These are phyloP conservation scores for Aspergillus homomorphus DNA, from an alignment of 495 filamentous ascomycete species.

Conservation along the genomic window DNA sequence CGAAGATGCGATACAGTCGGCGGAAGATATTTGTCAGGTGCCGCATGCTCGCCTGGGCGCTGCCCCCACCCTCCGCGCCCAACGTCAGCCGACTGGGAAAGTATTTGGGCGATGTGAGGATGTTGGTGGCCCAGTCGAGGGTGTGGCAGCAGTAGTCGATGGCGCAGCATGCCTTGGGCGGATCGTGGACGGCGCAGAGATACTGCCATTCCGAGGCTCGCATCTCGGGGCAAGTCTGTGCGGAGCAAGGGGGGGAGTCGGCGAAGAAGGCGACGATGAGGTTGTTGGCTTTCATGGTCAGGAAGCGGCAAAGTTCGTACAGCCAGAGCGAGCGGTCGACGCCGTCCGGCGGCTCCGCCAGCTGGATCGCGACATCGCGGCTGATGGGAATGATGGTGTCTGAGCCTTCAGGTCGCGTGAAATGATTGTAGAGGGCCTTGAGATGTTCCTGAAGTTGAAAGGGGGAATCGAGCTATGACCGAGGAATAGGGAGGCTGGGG, in stretches of 20 bases:
- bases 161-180: slow-evolving; percentile 91
- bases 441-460: slow-evolving; percentile 99
- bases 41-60: slow-evolving; percentile 60
- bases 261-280: slow-evolving; percentile 89
- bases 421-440: slow-evolving; percentile 79
- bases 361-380: slow-evolving; percentile 63
- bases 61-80: slow-evolving; percentile 59
- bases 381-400: slow-evolving; percentile 62
- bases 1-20: slow-evolving; percentile 91
- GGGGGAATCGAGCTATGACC: slow-evolving; percentile 87
- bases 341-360: slow-evolving; percentile 74
- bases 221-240: slow-evolving; percentile 92
- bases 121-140: slow-evolving; percentile 92
- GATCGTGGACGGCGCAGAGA: slow-evolving; percentile 94
- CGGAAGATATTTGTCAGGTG: slow-evolving; percentile 93
- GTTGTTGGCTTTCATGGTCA: slow-evolving; percentile 88
- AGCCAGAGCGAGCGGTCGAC: slow-evolving; percentile 88
- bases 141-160: slow-evolving; percentile 99
- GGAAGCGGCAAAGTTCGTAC: slow-evolving; percentile 93
- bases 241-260: slow-evolving; percentile 82
- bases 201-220: slow-evolving; percentile 98
- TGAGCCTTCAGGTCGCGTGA: slow-evolving; percentile 63
- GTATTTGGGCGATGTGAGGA: slow-evolving; percentile 82
- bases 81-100: slow-evolving; percentile 87
- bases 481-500: slow-evolving; percentile 27